Percentiles rank a stretch among this genome's conserved stretches.
Conservation (phyloP, 768 basidiomycete species). For the Leccinum variicolor region DNA sequence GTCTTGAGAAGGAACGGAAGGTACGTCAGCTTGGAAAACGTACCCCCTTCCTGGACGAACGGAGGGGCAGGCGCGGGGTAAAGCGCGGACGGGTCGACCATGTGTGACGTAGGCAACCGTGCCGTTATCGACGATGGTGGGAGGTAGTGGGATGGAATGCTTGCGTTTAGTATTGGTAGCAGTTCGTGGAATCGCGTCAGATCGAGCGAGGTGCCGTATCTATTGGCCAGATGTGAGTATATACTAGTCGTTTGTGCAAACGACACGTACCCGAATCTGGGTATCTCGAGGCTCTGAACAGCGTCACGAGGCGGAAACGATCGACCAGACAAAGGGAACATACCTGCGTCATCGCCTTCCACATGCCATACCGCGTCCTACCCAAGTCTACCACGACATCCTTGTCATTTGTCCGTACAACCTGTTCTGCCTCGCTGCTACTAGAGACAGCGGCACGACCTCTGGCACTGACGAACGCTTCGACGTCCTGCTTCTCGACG, state of each 20-base stretch:
- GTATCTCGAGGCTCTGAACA: conserved; percentile 74
- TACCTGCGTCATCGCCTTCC: conserved; percentile 86
- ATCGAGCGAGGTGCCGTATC: conserved; percentile 75
- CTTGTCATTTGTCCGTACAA: conserved; percentile 2
- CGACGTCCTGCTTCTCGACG: conserved; percentile 76
- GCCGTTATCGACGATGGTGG: conserved; percentile 38
- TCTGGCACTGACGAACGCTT: conserved; percentile 45
- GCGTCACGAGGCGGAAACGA: not conserved
- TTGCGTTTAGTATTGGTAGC: conserved; percentile 59
- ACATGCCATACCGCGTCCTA: conserved; percentile 80
- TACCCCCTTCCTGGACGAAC: conserved; percentile 46
- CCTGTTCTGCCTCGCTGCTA: not conserved
- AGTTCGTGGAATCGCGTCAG: conserved; percentile 64
- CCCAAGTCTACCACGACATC: conserved; percentile 42
- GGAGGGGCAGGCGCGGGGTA: conserved; percentile 39
- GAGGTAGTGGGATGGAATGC: conserved; percentile 61
- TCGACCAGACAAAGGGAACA: conserved; percentile 3
- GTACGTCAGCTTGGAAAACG: conserved; percentile 69
- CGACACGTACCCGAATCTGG: conserved; percentile 68
- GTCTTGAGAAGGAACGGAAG: conserved; percentile 84
- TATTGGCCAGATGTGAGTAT: conserved; percentile 21
- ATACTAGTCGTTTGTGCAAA: not conserved
- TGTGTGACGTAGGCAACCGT: conserved; percentile 15
- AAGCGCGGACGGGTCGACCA: conserved; percentile 39
- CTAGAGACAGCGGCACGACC: conserved; percentile 5